Percentiles rank a stretch among this genome's conserved stretches.
Evolutionary conservation across 805 yeast genomes (phyloP).

Genomic region (Candida pini): DNA sequence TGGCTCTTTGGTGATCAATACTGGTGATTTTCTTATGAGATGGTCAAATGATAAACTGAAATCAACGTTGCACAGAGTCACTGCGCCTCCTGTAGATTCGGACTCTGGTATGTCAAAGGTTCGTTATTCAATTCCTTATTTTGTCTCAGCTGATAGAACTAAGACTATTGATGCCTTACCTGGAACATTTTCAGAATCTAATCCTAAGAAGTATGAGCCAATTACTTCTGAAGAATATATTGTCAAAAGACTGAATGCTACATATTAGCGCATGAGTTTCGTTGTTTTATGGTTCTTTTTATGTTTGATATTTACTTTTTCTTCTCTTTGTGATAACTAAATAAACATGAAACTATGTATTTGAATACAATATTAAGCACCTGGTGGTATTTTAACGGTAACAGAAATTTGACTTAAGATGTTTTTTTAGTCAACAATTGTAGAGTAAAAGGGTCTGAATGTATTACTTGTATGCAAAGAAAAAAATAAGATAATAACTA

Average conservation of each 20-base stretch:
- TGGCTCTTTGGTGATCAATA: conserved; percentile 32
- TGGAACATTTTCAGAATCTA: conserved; percentile 12
- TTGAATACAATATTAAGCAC: too few relatives aligned
- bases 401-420: too few relatives aligned
- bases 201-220: conserved; percentile 16
- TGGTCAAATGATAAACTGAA: conserved; percentile 33
- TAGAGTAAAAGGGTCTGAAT: too few relatives aligned
- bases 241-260: conserved; percentile 16
- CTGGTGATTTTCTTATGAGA: conserved; percentile 34
- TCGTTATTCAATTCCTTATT: conserved; percentile 27
- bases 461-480: too few relatives aligned
- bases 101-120: conserved; percentile 12
- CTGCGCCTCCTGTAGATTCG: conserved; percentile 21
- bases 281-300: background rate
- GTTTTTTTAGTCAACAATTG: too few relatives aligned
- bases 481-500: too few relatives aligned
- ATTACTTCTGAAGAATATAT: conserved; percentile 20
- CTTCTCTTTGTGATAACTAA: too few relatives aligned
- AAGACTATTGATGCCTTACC: conserved; percentile 17
- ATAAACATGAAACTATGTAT: conserved; percentile 1
- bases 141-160: conserved; percentile 18
- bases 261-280: conserved; percentile 5
- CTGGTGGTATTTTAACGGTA: too few relatives aligned
- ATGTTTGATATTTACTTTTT: too few relatives aligned
- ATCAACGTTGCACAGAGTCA: conserved; percentile 37